Percentiles rank a stretch among this genome's conserved stretches.
These are phyloP conservation scores for Yarrowia keelungensis DNA, from an alignment of 805 yeast species.

Conservation along the genomic window DNA sequence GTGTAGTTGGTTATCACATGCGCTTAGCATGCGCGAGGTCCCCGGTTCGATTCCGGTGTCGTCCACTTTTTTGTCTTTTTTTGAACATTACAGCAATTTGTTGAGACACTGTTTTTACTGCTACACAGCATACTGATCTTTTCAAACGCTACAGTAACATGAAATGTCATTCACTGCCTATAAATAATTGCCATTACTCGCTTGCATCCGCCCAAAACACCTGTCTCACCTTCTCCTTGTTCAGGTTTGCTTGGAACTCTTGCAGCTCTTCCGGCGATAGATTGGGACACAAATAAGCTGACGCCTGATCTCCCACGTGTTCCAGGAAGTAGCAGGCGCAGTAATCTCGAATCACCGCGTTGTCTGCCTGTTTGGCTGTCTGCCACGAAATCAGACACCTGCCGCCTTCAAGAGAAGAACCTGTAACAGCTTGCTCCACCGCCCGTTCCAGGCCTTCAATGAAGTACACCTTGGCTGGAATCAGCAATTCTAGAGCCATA, in stretches of 20 bases:
- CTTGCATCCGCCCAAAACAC: too few relatives aligned
- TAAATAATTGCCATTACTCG: too few relatives aligned
- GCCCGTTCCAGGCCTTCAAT: background rate
- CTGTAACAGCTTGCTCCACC: background rate
- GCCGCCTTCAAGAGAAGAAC: conserved; percentile 2
- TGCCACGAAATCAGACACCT: conserved; percentile 6
- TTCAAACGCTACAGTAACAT: too few relatives aligned
- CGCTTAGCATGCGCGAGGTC: conserved; percentile 26
- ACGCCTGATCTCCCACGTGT: background rate
- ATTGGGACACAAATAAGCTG: background rate
- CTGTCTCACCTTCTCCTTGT: background rate
- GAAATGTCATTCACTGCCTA: too few relatives aligned
- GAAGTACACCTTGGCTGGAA: conserved; percentile 9
- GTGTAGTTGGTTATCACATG: conserved; percentile 23
- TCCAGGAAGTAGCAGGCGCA: conserved; percentile 3
- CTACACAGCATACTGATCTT: too few relatives aligned
- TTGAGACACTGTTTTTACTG: too few relatives aligned
- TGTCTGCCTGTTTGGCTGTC: background rate
- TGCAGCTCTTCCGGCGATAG: background rate
- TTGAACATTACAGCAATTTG: background rate
- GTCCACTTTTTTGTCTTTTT: conserved; percentile 1
- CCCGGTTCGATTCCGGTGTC: conserved; percentile 26
- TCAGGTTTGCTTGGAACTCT: conserved; percentile 5
- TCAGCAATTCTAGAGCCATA: background rate
- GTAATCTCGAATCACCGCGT: background rate